A percentile compares a stretch with the other conserved stretches of the same genome.
phyloP scores from a whole-genome alignment of 2,329 filamentous ascomycete species.

The Fusarium mundagurra region DNA sequence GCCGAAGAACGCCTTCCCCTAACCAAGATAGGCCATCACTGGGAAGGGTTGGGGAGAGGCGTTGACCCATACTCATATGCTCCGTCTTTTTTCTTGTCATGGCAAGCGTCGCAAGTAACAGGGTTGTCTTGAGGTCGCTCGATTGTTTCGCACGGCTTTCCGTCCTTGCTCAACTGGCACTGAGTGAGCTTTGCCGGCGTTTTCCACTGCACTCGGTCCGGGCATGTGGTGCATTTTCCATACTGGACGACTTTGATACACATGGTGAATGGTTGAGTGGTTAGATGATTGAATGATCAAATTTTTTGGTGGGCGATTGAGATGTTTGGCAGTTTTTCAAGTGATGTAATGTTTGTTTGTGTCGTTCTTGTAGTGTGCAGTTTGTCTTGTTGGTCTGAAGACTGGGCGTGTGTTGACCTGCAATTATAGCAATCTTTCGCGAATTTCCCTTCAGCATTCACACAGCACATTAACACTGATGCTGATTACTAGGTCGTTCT shows the following conservation, averaged over 20 bases:
- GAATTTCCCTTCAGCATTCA: not conserved
- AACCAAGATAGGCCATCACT: not conserved
- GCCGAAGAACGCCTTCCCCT: not conserved
- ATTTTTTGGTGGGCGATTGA: not conserved
- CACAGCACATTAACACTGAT: not conserved
- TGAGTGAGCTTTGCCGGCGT: not conserved
- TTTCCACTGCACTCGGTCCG: not conserved
- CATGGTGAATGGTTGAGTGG: not conserved
- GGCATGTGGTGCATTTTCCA: not conserved
- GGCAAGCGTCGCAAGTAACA: not conserved
- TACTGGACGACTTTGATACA: not conserved
- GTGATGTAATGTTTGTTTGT: not conserved
- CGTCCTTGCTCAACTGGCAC: not conserved
- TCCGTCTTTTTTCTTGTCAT: rapidly evolving
- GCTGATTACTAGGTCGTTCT: too few species aligned
- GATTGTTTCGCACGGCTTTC: not conserved
- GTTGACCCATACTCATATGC: not conserved
- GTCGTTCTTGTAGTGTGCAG: not conserved
- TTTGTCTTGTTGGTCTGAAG: not conserved
- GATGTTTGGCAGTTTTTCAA: too few species aligned
- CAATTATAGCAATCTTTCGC: not conserved
- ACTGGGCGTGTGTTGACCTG: too few species aligned
- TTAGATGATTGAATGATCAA: not conserved
- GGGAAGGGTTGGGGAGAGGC: not conserved
- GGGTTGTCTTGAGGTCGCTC: rapidly evolving